phyloP scores from a whole-genome alignment of 1,139 yeast species.

The Pichia sp. region DNA sequence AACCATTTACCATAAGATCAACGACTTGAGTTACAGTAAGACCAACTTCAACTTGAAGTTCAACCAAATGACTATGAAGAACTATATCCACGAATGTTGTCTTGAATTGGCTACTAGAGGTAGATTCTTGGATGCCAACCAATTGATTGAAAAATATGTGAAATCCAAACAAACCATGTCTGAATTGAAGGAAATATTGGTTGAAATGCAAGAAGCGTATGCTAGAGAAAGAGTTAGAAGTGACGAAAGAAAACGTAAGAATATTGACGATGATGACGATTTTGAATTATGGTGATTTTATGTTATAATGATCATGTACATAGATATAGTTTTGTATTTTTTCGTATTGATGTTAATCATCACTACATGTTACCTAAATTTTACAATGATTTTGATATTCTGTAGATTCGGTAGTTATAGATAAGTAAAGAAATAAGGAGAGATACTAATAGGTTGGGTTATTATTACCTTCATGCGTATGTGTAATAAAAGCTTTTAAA shows the following conservation, averaged over 20 bases:
- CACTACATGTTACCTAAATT: too few species aligned
- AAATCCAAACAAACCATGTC: constrained; percentile 10
- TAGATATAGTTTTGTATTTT: neutral
- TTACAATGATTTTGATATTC: too few species aligned
- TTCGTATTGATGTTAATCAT: too few species aligned
- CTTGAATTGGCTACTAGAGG: constrained; percentile 23
- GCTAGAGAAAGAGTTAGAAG: constrained; percentile 16
- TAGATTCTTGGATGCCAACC: constrained; percentile 28
- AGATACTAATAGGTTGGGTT: neutral
- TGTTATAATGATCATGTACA: neutral
- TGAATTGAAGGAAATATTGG: constrained; percentile 17
- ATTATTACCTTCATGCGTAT: neutral
- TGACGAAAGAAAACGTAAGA: constrained; percentile 11
- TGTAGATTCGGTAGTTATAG: too few species aligned
- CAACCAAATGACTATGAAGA: constrained; percentile 22
- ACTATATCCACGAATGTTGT: constrained; percentile 28
- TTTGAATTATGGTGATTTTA: constrained; percentile 25
- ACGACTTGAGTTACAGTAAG: constrained; percentile 14
- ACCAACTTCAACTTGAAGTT: constrained; percentile 20
- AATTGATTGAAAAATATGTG: constrained; percentile 25
- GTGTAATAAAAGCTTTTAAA: too few species aligned
- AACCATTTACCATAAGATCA: constrained; percentile 13
- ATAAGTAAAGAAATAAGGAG: too few species aligned
- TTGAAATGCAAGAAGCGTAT: constrained; percentile 17
- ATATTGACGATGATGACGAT: constrained; percentile 29